Evolutionary conservation across 768 basidiomycete species (phyloP), one percentile per base, ranked within the genome.

Genomic region (Boletus tylopilopsis): DNA sequence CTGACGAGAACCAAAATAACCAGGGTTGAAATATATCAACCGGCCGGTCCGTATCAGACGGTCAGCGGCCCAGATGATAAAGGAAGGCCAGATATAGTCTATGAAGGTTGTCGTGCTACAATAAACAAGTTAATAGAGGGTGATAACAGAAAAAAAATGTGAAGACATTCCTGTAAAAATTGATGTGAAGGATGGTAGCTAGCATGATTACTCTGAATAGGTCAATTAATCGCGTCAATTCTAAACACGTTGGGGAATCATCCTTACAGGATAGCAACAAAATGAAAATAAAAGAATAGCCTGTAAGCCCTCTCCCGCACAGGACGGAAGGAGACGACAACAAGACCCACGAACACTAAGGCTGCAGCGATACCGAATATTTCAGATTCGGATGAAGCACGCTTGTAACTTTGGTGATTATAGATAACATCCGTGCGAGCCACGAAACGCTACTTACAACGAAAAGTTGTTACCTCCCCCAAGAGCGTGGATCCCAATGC

Each of bases 1-100:
- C 15, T 57, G 55, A 21, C 50, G 54, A 33, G 61, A 58, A 12
- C 57, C 60, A 45, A 75, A 65, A 61, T 73, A 54, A 1, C 61
- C 65, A 49, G 68, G 62, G 55, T 78, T 80, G 67, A 69, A 71
- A 25, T 69, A 50, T 23, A 74, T 49, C 22, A 79, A 58, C 19
- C 79, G 74, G 16, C 69, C 23, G 7, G 69, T 29, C 22, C 81
- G 76, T 39, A 81, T 55, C 25, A 72, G 47, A 35, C 78, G 73
- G 53, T 83, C 81, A 19, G 79, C 51, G 3, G 70, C 78, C 81
- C 80, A 82, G 52, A 83, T 51, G 44, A 77, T 45, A 54, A 83
- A 71, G 0, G 74, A 64, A 4, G 79, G 78, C 74, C 76, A 82
- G 24, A 80, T 57, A 47, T 71, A 76, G 12, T 52, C 35, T 13